These are phyloP conservation scores for Candida wancherniae DNA, from an alignment of 805 yeast genomes.

Conservation along the genomic window DNA sequence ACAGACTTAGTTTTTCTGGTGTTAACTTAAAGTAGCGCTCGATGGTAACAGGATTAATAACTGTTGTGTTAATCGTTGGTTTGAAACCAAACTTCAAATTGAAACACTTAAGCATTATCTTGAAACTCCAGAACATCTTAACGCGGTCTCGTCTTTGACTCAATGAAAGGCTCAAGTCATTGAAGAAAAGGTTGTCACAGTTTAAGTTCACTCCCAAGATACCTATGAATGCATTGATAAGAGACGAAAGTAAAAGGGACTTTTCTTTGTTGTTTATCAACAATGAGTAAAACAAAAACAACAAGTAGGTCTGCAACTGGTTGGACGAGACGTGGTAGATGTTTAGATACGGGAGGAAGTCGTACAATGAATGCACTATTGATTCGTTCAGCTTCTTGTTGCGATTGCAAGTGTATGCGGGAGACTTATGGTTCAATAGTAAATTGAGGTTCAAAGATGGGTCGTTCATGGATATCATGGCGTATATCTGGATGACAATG, in stretches of 20 bases:
- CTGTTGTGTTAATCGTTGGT: constrained; percentile 43
- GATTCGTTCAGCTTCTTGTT: constrained; percentile 7
- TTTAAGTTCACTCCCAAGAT: constrained; percentile 40
- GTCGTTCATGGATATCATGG: constrained; percentile 50
- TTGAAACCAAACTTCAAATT: constrained; percentile 42
- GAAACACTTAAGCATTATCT: constrained; percentile 38
- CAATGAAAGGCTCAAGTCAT: constrained; percentile 38
- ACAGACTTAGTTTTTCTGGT: constrained; percentile 37
- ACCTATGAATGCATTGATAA: constrained; percentile 41
- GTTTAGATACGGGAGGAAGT: constrained; percentile 44
- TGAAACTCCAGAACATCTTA: constrained; percentile 44
- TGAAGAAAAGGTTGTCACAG: constrained; percentile 39
- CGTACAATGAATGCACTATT: constrained; percentile 37
- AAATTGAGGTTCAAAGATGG: constrained; percentile 40
- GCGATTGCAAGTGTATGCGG: constrained; percentile 20
- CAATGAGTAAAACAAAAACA: constrained; percentile 46
- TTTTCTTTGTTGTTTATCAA: constrained; percentile 40
- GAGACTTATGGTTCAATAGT: constrained; percentile 34
- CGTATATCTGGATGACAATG: constrained; percentile 45
- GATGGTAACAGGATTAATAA: constrained; percentile 43
- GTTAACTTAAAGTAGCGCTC: constrained; percentile 42
- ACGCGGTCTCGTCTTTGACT: constrained; percentile 37
- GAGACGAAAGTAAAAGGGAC: constrained; percentile 32
- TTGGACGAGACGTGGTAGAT: constrained; percentile 43
- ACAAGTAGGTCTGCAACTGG: constrained; percentile 47